These are phyloP conservation scores for Phialocephala sp. DNA, from an alignment of 2,329 filamentous ascomycete genomes.

Conservation along the genomic window DNA sequence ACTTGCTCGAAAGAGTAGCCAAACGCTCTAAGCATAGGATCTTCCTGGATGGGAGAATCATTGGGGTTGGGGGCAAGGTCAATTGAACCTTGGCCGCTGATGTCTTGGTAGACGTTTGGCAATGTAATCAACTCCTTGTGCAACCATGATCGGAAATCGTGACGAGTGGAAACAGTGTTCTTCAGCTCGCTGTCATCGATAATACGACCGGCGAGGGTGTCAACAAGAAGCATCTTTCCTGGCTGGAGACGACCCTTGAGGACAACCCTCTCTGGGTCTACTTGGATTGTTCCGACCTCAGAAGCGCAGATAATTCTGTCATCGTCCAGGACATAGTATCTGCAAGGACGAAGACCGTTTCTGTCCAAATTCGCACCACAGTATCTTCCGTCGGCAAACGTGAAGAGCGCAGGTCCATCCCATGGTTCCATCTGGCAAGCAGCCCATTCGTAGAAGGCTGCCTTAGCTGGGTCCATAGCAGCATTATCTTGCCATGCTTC, in stretches of 20 bases:
- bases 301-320: slow-evolving; percentile 97
- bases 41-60: slow-evolving; percentile 76
- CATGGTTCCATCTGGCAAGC: slow-evolving; percentile 99
- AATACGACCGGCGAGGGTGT: slow-evolving; percentile 88
- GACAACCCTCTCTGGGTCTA: slow-evolving; percentile 87
- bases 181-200: slow-evolving; percentile 95
- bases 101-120: slow-evolving; percentile 71
- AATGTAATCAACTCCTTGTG: slow-evolving; percentile 84
- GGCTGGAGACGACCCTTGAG: slow-evolving; percentile 95
- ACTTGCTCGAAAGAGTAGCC: slow-evolving; percentile 97
- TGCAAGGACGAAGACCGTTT: slow-evolving; percentile 92
- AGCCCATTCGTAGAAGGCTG: slow-evolving; percentile 98
- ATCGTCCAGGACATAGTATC: slow-evolving; percentile 96
- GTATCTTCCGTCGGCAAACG: slow-evolving; percentile 94
- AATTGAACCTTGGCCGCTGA: slow-evolving; percentile 60
- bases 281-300: slow-evolving; percentile 90
- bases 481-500: slow-evolving; percentile 97
- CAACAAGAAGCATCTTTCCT: slow-evolving; percentile 94
- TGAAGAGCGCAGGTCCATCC: slow-evolving; percentile 96
- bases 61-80: slow-evolving; percentile 73
- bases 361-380: slow-evolving; percentile 96
- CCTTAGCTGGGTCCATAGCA: slow-evolving; percentile 91
- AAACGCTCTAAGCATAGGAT: slow-evolving; percentile 82
- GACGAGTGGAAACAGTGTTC: slow-evolving; percentile 80
- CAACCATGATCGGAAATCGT: slow-evolving; percentile 89